Base-by-base conservation (phyloP, 805 yeast species). In the Isabelozyma rhagii region DNA sequence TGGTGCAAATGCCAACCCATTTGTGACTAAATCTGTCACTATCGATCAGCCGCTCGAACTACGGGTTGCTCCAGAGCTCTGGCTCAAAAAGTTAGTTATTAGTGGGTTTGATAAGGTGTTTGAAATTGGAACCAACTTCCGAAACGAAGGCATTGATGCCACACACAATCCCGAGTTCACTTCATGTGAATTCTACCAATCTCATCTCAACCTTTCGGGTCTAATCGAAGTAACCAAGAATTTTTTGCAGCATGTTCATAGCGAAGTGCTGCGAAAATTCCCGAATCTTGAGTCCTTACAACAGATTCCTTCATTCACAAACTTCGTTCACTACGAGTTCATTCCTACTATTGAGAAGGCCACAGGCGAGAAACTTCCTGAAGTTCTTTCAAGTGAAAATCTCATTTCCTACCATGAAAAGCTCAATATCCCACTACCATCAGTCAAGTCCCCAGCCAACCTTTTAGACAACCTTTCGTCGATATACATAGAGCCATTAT, bases 121-220 rank as follows among this genome's bases (percentile, higher is more conserved):
- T 66, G 98, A 94, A 61, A 81, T 94, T 47, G 97, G 97, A 0
- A 78, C 80, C 47, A 84, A 78, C 43, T 94, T 92, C 66, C 76
- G 99, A 58, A 94, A 94, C 60, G 99, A 94, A 68, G 97, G 97
- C 6, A 77, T 93, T 28, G 99, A 93, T 63, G 75, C 87, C 1
- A 88, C 97, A 0, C 99, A 93, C 64, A 94, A 93, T 66, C 96
- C 97, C 0, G 99, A 93, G 61, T 93, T 92, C 63, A 85, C 96
- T 1, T 82, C 90, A 2, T 84, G 97, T 62, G 99, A 93, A 63
- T 88, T 90, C 58, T 93, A 93, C 64, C 87, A 86, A 58, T 77
- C 88, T 0, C 91, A 79, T 61, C 82, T 86, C 0, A 73, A 79
- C 8, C 69, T 94, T 55, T 78, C 80, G 0, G 87, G 87, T 27